Percentiles rank a stretch among this genome's conserved stretches.
phyloP scores from a whole-genome alignment of 2,329 filamentous ascomycete species.

The Aspergillus costaricaensis region DNA sequence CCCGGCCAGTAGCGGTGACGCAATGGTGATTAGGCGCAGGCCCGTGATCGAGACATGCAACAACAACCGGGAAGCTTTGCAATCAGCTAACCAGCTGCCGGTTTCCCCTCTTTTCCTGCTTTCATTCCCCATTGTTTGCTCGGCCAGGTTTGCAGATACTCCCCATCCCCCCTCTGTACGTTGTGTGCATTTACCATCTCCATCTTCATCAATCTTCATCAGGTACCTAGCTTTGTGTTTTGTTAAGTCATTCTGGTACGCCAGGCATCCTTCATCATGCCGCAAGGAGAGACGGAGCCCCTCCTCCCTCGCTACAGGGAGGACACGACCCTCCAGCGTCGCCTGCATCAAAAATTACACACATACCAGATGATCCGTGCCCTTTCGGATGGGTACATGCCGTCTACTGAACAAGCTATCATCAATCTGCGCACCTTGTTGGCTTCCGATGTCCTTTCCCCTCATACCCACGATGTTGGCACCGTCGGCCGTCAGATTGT shows the following conservation, averaged over 20 bases:
- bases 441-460: constrained; percentile 75
- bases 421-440: constrained; percentile 77
- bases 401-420: constrained; percentile 81
- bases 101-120: constrained; percentile 4
- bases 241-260: neutral
- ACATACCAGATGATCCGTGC: constrained; percentile 89
- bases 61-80: neutral
- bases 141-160: neutral
- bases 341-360: constrained; percentile 86
- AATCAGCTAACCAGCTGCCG: constrained; percentile 6
- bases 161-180: neutral
- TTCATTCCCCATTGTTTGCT: neutral
- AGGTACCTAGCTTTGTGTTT: neutral
- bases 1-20: constrained; percentile 23
- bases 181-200: neutral
- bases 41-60: constrained; percentile 7
- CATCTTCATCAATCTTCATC: neutral
- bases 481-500: constrained; percentile 73
- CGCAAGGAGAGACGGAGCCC: constrained; percentile 69
- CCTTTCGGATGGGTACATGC: constrained; percentile 82
- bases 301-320: constrained; percentile 74
- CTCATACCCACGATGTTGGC: constrained; percentile 73
- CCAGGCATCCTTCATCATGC: constrained; percentile 24
- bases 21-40: constrained; percentile 18
- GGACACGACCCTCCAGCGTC: constrained; percentile 74